Conservation (phyloP, 495 filamentous ascomycete genomes). For the Rhypophila decipiens region DNA sequence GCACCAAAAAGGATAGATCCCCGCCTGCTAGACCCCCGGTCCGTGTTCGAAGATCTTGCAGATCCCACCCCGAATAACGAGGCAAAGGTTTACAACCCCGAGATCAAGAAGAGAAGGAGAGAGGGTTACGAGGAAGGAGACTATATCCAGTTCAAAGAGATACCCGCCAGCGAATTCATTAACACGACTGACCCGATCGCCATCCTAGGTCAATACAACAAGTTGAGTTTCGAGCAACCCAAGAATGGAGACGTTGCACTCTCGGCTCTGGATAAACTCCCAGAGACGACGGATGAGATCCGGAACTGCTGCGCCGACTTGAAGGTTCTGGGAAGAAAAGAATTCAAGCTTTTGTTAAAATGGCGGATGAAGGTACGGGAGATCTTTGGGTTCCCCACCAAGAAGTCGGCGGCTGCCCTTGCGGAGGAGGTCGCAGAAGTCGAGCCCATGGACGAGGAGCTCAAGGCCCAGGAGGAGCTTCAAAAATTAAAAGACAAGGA, state of each 20-base stretch:
- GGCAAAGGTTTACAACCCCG: constrained; percentile 95
- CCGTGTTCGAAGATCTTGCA: constrained; percentile 91
- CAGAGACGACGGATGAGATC: constrained; percentile 91
- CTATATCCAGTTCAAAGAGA: constrained; percentile 85
- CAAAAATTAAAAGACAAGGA: constrained; percentile 75
- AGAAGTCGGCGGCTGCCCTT: constrained; percentile 49
- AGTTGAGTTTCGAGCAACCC: constrained; percentile 70
- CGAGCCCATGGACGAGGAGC: constrained; percentile 86
- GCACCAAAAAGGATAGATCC: constrained; percentile 91
- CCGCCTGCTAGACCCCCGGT: constrained; percentile 80
- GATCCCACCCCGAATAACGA: constrained; percentile 91
- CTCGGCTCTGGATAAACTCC: constrained; percentile 75
- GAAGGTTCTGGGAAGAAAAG: constrained; percentile 85
- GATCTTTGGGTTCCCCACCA: constrained; percentile 78
- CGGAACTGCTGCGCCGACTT: constrained; percentile 79
- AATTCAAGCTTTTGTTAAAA: constrained; percentile 86
- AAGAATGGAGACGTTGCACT: constrained; percentile 79
- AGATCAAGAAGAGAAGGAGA: constrained; percentile 92
- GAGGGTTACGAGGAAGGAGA: constrained; percentile 97
- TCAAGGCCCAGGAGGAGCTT: constrained; percentile 81
- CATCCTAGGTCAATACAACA: constrained; percentile 85
- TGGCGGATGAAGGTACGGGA: constrained; percentile 90
- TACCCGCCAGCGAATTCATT: constrained; percentile 84
- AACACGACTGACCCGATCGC: constrained; percentile 91
- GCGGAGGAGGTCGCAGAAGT: constrained; percentile 74